Base-by-base conservation (phyloP, 2,329 filamentous ascomycete genomes). In the Geosmithia flava region DNA sequence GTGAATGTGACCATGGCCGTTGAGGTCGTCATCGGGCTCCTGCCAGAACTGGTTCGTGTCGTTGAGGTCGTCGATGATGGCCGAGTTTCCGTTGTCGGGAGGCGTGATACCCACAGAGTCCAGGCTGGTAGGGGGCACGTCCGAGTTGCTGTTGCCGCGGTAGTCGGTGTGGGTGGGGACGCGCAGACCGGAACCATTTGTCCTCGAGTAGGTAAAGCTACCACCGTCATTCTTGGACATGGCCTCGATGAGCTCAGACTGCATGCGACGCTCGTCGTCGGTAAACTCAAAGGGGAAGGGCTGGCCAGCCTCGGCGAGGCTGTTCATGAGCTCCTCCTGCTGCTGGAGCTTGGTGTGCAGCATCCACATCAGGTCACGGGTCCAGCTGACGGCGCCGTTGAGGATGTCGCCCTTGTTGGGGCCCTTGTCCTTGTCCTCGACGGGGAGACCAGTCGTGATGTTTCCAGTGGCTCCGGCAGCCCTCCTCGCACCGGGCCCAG, bases 401-500 rank as follows among this genome's bases (percentile, higher is more conserved):
- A 98, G 82, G 51, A 98, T 97, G 58, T 98, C 93, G 45, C 93
- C 93, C 69, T 98, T 98, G 73, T 97, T 97, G 6, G 93, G 93
- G 1, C 93, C 93, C 62, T 97, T 97, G 68, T 98, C 93, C 64
- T 97, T 97, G 56, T 97, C 93, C 58, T 98, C 93, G 37, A 95
- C 78, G 0, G 93, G 91, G 29, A 97, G 76, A 15, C 90, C 89
- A 54, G 91, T 91, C 6, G 89, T 95, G 58, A 96, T 96, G 61
- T 86, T 94, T 39, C 85, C 85, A 7, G 81, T 74, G 7, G 65
- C 66, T n/a, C 72, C 74, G 47, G 84, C 80, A 29, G 89, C 89
- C 53, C 90, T 81, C 53, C 89, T 80, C 41, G 87, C 89, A 53
- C 83, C 86, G 20, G 87, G 87, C 16, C 88, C 89, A 47, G 89